Percentiles rank a stretch among this genome's conserved stretches.
Evolutionary conservation across 257 asterid species (phyloP).

Genomic region (Schizonepeta tenuifolia): DNA sequence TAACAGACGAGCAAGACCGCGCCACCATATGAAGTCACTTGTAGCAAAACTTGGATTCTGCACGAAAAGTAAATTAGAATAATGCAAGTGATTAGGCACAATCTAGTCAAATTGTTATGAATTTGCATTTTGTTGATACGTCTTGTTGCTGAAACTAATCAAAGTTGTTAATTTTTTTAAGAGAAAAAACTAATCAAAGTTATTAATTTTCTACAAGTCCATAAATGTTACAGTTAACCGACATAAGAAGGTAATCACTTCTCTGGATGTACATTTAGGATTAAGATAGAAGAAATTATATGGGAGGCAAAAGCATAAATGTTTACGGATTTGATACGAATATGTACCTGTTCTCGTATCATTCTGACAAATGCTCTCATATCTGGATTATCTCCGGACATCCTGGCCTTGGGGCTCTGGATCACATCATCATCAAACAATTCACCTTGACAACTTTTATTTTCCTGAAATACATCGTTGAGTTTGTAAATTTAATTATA

Average conservation of each 20-base stretch:
- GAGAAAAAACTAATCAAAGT: too few species aligned
- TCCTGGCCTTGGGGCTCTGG: conserved; percentile 36
- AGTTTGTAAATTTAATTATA: too few species aligned
- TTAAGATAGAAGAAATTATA: background rate
- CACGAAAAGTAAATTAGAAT: conserved; percentile 20
- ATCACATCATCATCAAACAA: conserved; percentile 39
- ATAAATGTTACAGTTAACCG: background rate
- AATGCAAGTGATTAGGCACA: background rate
- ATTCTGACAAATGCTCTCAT: conserved; percentile 54
- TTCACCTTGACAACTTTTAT: conserved; percentile 38
- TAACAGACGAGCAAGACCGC: conserved; percentile 71
- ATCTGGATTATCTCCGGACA: conserved; percentile 49
- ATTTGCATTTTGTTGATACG: background rate
- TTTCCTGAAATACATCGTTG: conserved; percentile 49
- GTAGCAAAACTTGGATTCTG: conserved; percentile 60
- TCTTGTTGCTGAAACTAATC: conserved; percentile 11
- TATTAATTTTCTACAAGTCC: conserved; percentile 6
- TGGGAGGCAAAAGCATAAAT: background rate
- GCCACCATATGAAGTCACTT: conserved; percentile 79
- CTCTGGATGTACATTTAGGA: background rate
- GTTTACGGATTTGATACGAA: conserved; percentile 6
- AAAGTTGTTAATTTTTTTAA: too few species aligned
- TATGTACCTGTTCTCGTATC: conserved; percentile 70
- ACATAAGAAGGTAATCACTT: conserved; percentile 9
- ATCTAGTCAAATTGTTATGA: background rate